phyloP scores from a whole-genome alignment of 2,329 filamentous ascomycete genomes.

The Cercospora nicotianae region DNA sequence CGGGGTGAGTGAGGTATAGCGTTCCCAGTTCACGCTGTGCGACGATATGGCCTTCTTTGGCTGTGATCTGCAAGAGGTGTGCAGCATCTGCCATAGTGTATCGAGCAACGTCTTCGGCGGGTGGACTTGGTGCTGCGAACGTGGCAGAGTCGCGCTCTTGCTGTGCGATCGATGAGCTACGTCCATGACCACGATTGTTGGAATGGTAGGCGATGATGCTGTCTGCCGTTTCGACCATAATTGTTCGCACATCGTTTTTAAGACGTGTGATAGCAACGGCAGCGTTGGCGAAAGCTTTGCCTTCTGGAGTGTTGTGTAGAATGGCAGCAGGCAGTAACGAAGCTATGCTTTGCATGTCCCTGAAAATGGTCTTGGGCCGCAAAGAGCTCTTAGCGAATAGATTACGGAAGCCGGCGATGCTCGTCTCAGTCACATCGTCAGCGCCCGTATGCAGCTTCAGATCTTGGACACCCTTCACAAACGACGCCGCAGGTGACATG shows the following conservation, averaged over 20 bases:
- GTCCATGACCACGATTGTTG: slow-evolving; percentile 55
- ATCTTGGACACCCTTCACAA: slow-evolving; percentile 16
- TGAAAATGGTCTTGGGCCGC: slow-evolving; percentile 50
- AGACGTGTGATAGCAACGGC: slow-evolving; percentile 83
- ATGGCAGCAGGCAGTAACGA: slow-evolving; percentile 60
- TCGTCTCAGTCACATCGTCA: slow-evolving; percentile 16
- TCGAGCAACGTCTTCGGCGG: slow-evolving; percentile 51
- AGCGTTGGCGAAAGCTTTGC: slow-evolving; percentile 87
- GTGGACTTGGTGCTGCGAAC: slow-evolving; percentile 31
- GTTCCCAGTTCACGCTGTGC: slow-evolving; percentile 92
- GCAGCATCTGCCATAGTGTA: slow-evolving; percentile 79
- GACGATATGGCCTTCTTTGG: slow-evolving; percentile 83
- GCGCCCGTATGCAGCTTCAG: neutral
- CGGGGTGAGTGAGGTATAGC: slow-evolving; percentile 88
- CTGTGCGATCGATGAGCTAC: slow-evolving; percentile 36
- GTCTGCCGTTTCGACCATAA: slow-evolving; percentile 76
- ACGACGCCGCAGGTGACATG: slow-evolving; percentile 7
- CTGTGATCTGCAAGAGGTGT: slow-evolving; percentile 87
- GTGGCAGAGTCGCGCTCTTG: slow-evolving; percentile 37
- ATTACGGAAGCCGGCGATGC: slow-evolving; percentile 31
- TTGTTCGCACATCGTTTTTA: slow-evolving; percentile 82
- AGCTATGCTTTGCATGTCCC: slow-evolving; percentile 57
- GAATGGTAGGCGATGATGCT: slow-evolving; percentile 69
- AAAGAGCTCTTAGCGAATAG: slow-evolving; percentile 49
- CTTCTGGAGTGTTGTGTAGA: slow-evolving; percentile 56